Conservation (phyloP, 2,329 filamentous ascomycete genomes). For the Cladosporium sp. region DNA sequence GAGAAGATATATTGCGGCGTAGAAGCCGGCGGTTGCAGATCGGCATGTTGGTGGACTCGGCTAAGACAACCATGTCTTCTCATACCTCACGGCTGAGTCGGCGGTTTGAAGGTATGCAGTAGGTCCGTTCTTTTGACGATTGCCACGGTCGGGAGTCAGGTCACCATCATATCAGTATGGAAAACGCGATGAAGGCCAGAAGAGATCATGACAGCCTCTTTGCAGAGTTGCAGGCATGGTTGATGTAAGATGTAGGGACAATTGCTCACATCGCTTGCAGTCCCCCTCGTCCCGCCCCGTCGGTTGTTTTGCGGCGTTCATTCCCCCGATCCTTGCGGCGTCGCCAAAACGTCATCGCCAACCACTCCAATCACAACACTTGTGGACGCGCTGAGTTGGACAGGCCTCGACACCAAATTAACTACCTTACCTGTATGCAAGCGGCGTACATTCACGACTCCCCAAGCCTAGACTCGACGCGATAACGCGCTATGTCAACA, state of each 20-base stretch:
- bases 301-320: background rate
- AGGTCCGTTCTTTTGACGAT: background rate
- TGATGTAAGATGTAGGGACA: background rate
- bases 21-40: background rate
- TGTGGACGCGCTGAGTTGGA: background rate
- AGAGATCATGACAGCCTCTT: background rate
- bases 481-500: slow-evolving; percentile 12
- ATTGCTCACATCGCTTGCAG: background rate
- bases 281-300: background rate
- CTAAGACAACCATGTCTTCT: background rate
- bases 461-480: background rate
- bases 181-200: background rate
- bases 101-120: background rate
- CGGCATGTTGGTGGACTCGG: background rate
- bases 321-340: background rate
- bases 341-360: slow-evolving; percentile 3
- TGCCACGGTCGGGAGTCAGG: background rate
- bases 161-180: background rate
- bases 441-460: background rate
- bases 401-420: too few relatives aligned
- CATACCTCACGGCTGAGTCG: background rate
- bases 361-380: slow-evolving; percentile 1
- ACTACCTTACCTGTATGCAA: background rate
- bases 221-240: background rate
- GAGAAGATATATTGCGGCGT: background rate